Percentiles rank a stretch among this genome's conserved stretches.
phyloP scores from a whole-genome alignment of 495 filamentous ascomycete species.

The Rhypophila decipiens region DNA sequence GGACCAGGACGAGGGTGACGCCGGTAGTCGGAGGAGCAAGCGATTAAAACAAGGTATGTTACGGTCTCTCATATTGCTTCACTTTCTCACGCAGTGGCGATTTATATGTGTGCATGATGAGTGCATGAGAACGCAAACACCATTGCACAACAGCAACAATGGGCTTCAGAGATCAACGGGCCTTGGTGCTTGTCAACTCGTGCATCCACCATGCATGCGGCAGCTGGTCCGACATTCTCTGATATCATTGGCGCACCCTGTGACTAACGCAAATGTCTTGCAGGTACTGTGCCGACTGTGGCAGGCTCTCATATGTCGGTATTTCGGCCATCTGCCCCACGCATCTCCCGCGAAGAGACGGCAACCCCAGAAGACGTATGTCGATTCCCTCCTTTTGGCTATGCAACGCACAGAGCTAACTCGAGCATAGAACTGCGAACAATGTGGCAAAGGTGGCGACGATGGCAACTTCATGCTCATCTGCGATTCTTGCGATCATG shows the following conservation, averaged over 20 bases:
- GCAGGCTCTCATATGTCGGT: constrained; percentile 96
- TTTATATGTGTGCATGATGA: too few relatives aligned
- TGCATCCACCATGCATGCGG: too few relatives aligned
- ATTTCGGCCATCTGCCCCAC: constrained; percentile 72
- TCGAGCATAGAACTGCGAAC: constrained; percentile 68
- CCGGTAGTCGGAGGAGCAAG: constrained; percentile 81
- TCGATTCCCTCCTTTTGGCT: background rate
- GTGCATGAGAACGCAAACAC: too few relatives aligned
- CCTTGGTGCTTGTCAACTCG: too few relatives aligned
- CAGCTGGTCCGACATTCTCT: too few relatives aligned
- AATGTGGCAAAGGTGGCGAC: constrained; percentile 73
- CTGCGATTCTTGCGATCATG: constrained; percentile 91
- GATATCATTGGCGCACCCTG: constrained; percentile 17
- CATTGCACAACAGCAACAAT: too few relatives aligned
- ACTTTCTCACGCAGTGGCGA: too few relatives aligned
- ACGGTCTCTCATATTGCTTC: background rate
- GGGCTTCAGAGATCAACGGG: too few relatives aligned
- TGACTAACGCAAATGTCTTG: constrained; percentile 31
- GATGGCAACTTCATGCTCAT: constrained; percentile 56
- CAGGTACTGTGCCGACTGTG: constrained; percentile 82
- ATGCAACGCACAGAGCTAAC: background rate
- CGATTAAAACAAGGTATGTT: constrained; percentile 82
- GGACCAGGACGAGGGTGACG: constrained; percentile 62
- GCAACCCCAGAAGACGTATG: constrained; percentile 70
- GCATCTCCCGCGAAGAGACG: constrained; percentile 60